Percentiles rank a stretch among this genome's conserved stretches.
Evolutionary conservation across 176 grass and related monocot species (phyloP).

Genomic region (Bothriochloa decipiens): DNA sequence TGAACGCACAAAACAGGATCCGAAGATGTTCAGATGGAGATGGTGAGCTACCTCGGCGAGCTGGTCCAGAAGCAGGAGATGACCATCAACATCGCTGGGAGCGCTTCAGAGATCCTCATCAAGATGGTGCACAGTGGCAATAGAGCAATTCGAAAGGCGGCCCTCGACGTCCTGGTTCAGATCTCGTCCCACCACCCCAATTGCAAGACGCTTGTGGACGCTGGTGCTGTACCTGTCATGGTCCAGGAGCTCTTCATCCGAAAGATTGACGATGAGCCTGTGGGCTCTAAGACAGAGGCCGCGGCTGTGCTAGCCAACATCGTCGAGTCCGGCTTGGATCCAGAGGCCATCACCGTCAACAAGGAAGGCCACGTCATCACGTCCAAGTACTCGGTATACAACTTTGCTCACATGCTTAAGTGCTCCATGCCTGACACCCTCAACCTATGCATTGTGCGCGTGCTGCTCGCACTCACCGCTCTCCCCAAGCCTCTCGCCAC

Average conservation of each 20-base stretch:
- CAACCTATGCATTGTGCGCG: slow-evolving; percentile 66
- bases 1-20: slow-evolving; percentile 55
- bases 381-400: slow-evolving; percentile 91
- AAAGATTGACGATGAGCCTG: slow-evolving; percentile 61
- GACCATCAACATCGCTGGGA: slow-evolving; percentile 69
- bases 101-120: slow-evolving; percentile 60
- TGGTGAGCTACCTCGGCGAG: slow-evolving; percentile 87
- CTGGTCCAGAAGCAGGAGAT: slow-evolving; percentile 79
- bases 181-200: slow-evolving; percentile 79
- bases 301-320: slow-evolving; percentile 77
- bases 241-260: slow-evolving; percentile 70
- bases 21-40: slow-evolving; percentile 89
- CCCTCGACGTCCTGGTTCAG: slow-evolving; percentile 76
- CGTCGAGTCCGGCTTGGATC: slow-evolving; percentile 61
- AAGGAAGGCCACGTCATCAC: slow-evolving; percentile 90
- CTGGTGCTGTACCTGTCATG: slow-evolving; percentile 62
- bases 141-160: slow-evolving; percentile 54
- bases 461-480: slow-evolving; percentile 60
- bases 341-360: slow-evolving; percentile 58
- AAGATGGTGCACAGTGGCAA: slow-evolving; percentile 74
- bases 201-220: slow-evolving; percentile 55
- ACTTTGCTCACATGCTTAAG: slow-evolving; percentile 85
- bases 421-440: slow-evolving; percentile 61
- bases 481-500: slow-evolving; percentile 59
- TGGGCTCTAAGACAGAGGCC: slow-evolving; percentile 64